Conservation (phyloP, 768 basidiomycete species). For the Lentinula detonsa region DNA sequence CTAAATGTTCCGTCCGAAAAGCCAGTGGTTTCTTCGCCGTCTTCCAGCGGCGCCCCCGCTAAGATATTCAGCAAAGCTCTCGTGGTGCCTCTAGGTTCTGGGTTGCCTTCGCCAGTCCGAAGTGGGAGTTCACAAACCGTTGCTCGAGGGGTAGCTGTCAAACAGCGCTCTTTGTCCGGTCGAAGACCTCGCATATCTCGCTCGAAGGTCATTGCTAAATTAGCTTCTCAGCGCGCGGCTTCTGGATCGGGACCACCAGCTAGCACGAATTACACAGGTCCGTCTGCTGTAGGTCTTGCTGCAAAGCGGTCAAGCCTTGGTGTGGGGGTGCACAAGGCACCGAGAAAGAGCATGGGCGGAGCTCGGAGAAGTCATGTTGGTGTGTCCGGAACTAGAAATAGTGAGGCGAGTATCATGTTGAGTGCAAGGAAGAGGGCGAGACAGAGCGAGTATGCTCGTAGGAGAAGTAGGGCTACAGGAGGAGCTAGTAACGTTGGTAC, state of each 20-base stretch:
- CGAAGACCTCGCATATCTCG: conserved; percentile 77
- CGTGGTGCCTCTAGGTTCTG: conserved; percentile 21
- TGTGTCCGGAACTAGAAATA: conserved; percentile 18
- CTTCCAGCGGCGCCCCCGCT: conserved; percentile 11
- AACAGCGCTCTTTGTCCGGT: conserved; percentile 29
- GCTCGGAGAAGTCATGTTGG: conserved; percentile 20
- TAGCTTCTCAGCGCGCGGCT: conserved; percentile 67
- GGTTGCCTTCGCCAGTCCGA: conserved; percentile 29
- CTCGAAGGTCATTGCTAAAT: conserved; percentile 70
- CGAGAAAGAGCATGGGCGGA: conserved; percentile 30
- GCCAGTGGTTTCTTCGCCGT: background rate
- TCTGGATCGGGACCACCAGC: conserved; percentile 14
- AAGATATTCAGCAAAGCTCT: conserved; percentile 54
- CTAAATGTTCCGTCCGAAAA: background rate
- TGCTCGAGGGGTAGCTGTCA: background rate
- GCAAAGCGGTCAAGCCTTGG: conserved; percentile 49
- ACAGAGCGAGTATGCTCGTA: conserved; percentile 68
- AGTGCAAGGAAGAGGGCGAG: conserved; percentile 69
- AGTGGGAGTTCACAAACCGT: conserved; percentile 11
- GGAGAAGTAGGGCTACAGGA: conserved; percentile 31
- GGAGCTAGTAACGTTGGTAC: conserved; percentile 16
- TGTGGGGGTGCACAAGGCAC: conserved; percentile 22
- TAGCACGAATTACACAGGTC: background rate
- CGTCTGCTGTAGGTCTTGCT: conserved; percentile 15
- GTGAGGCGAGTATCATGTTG: conserved; percentile 31